A percentile compares a stretch with the other conserved stretches of the same genome.
Conservation (phyloP, 495 filamentous ascomycete genomes). For the Platismatia glauca region DNA sequence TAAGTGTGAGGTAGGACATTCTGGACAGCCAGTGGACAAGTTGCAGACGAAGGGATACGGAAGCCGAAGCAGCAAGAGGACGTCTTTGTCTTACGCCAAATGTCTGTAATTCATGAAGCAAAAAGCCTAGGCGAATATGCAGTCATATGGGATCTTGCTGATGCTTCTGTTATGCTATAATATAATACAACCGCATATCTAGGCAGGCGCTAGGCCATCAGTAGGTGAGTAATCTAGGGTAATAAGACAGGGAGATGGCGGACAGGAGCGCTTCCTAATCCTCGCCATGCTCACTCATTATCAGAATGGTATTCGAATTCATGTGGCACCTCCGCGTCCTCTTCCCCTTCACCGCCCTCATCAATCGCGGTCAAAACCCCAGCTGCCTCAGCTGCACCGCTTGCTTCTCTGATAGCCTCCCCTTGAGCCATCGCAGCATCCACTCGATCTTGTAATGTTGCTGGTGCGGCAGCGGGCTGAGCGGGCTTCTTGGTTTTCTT, state of each 20-base stretch:
- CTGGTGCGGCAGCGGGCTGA: slow-evolving; percentile 50
- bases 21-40: too few relatives aligned
- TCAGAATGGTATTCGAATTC: slow-evolving; percentile 86
- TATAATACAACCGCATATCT: not conserved
- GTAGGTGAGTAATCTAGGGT: not conserved
- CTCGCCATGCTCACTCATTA: slow-evolving; percentile 48
- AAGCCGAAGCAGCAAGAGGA: too few relatives aligned
- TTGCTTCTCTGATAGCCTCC: slow-evolving; percentile 23
- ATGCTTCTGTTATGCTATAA: not conserved
- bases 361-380: slow-evolving; percentile 79
- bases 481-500: slow-evolving; percentile 71
- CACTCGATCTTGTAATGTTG: slow-evolving; percentile 35
- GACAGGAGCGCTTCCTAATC: slow-evolving; percentile 9
- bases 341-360: slow-evolving; percentile 70
- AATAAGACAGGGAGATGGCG: slow-evolving; percentile 5
- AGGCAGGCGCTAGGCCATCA: not conserved
- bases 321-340: slow-evolving; percentile 69
- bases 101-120: too few relatives aligned
- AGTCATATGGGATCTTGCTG: too few relatives aligned
- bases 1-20: too few relatives aligned
- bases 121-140: not conserved
- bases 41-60: too few relatives aligned
- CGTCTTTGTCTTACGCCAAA: too few relatives aligned
- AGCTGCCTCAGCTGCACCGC: slow-evolving; percentile 58
- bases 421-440: slow-evolving; percentile 22